Evolutionary conservation across 148 eudicot species (phyloP).

Genomic region (Polygonum maritimum): DNA sequence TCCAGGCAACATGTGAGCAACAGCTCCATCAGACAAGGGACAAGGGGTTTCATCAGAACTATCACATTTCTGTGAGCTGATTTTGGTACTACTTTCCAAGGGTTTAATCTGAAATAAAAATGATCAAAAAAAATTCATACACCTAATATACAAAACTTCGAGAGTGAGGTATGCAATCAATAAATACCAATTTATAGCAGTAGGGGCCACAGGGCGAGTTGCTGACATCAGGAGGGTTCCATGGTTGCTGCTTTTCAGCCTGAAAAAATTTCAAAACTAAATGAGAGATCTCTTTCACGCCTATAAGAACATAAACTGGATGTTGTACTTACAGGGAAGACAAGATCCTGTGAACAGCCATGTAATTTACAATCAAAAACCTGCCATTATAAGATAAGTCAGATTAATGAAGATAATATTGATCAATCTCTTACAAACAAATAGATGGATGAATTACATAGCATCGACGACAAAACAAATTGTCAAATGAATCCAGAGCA

Average conservation of each 20-base stretch:
- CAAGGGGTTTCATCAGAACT: constrained; percentile 37
- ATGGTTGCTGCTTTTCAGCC: constrained; percentile 74
- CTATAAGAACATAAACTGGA: background rate
- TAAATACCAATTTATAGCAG: constrained; percentile 64
- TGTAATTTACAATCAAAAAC: constrained; percentile 95
- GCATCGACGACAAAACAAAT: constrained; percentile 92
- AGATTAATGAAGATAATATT: constrained; percentile 7
- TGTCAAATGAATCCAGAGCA: constrained; percentile 96
- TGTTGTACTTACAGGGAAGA: constrained; percentile 65
- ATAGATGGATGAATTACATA: constrained; percentile 41
- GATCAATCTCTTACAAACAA: background rate
- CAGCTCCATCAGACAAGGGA: constrained; percentile 37
- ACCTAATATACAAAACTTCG: background rate
- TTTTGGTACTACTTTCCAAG: constrained; percentile 28
- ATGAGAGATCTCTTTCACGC: background rate
- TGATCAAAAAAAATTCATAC: background rate
- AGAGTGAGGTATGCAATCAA: background rate
- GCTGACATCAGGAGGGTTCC: constrained; percentile 49
- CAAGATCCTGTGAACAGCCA: constrained; percentile 97
- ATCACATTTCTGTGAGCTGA: constrained; percentile 25
- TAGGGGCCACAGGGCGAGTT: constrained; percentile 62
- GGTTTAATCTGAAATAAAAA: constrained; percentile 33
- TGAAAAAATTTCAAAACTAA: constrained; percentile 14
- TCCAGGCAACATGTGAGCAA: constrained; percentile 26
- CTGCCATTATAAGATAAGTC: constrained; percentile 36